Evolutionary conservation across 495 filamentous ascomycete species (phyloP).

Genomic region (Usnea hakonensis): DNA sequence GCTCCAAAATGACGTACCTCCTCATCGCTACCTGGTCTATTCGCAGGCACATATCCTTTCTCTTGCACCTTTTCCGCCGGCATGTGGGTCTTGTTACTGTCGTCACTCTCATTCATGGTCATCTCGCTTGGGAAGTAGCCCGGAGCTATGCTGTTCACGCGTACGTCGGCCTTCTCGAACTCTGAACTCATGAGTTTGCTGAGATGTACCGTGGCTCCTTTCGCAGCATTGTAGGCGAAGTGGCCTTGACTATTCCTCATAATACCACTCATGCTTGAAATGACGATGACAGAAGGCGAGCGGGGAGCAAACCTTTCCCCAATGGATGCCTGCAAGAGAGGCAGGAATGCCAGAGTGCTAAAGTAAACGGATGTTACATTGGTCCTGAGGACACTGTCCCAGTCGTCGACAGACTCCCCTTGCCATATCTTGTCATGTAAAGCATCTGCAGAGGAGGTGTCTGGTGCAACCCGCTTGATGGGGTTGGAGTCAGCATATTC

Average conservation of each 20-base stretch:
- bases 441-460: conserved; percentile 17
- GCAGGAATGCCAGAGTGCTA: conserved; percentile 45
- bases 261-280: conserved; percentile 43
- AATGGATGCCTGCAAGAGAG: conserved; percentile 40
- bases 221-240: conserved; percentile 45
- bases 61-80: conserved; percentile 39
- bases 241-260: conserved; percentile 41
- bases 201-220: conserved; percentile 36
- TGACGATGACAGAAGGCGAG: conserved; percentile 39
- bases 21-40: conserved; percentile 37
- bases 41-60: conserved; percentile 41
- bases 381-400: conserved; percentile 42
- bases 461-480: conserved; percentile 19
- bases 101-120: conserved; percentile 50
- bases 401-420: conserved; percentile 31
- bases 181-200: conserved; percentile 38
- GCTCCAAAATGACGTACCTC: too few species aligned
- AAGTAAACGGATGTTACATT: conserved; percentile 48
- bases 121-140: conserved; percentile 56
- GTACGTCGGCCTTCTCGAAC: conserved; percentile 36
- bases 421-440: conserved; percentile 19
- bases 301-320: conserved; percentile 23
- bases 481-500: too few species aligned
- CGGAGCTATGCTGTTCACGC: conserved; percentile 44
- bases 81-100: conserved; percentile 46